A percentile compares a stretch with the other conserved stretches of the same genome.
Evolutionary conservation across 2,329 filamentous ascomycete genomes (phyloP).

Genomic region (Pyrenophora graminea): DNA sequence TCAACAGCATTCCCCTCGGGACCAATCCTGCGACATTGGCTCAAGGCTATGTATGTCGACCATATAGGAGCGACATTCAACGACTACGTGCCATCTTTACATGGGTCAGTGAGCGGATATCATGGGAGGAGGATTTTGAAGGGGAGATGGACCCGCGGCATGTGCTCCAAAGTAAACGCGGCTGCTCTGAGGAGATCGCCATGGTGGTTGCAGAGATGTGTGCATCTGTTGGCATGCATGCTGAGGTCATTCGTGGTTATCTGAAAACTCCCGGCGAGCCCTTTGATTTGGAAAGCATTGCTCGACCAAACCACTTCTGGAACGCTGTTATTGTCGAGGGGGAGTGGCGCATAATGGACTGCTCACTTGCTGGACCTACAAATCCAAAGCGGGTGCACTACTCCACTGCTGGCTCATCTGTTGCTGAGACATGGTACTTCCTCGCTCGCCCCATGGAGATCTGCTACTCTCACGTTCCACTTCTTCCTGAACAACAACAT

Average conservation of each 20-base stretch:
- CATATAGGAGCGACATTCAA: slow-evolving; percentile 92
- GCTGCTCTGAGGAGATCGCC: slow-evolving; percentile 87
- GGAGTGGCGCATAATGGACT: slow-evolving; percentile 96
- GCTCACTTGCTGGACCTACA: slow-evolving; percentile 86
- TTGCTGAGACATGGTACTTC: slow-evolving; percentile 91
- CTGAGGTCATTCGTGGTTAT: slow-evolving; percentile 86
- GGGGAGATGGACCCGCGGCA: slow-evolving; percentile 80
- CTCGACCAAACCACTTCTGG: slow-evolving; percentile 96
- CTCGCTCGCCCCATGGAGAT: slow-evolving; percentile 84
- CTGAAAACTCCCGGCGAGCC: slow-evolving; percentile 84
- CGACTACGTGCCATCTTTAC: slow-evolving; percentile 92
- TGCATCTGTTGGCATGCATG: slow-evolving; percentile 80
- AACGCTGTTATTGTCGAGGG: slow-evolving; percentile 91
- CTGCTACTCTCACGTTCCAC: slow-evolving; percentile 94
- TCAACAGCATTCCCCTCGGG: slow-evolving; percentile 79
- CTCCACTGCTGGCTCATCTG: slow-evolving; percentile 69
- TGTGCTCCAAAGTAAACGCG: slow-evolving; percentile 82
- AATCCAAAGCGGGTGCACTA: slow-evolving; percentile 80
- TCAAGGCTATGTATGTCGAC: slow-evolving; percentile 89
- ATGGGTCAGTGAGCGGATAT: slow-evolving; percentile 93
- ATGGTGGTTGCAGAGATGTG: slow-evolving; percentile 93
- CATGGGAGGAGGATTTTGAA: slow-evolving; percentile 94
- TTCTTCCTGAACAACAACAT: slow-evolving; percentile 87
- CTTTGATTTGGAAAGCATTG: slow-evolving; percentile 74
- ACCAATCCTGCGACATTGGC: slow-evolving; percentile 82